Percentiles rank a stretch among this genome's conserved stretches.
Conservation (phyloP, 1,284 basidiomycete genomes). For the Cutaneotrichosporon sp. region DNA sequence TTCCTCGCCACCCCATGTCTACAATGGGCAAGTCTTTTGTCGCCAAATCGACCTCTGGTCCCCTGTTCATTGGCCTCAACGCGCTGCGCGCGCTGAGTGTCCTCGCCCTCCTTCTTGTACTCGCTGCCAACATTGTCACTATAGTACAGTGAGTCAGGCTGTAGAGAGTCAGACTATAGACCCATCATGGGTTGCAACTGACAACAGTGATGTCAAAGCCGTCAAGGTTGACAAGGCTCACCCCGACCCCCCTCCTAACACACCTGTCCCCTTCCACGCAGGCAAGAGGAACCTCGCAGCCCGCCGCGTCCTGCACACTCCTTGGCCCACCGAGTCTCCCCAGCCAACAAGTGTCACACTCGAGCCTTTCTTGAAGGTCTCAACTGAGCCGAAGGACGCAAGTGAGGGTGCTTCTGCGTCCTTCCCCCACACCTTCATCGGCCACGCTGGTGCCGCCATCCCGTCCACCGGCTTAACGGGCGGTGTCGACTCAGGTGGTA, state of each 20-base stretch:
- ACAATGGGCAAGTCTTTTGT: slow-evolving; percentile 31
- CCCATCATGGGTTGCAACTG: too few relatives aligned
- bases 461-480: too few relatives aligned
- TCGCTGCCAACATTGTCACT: slow-evolving; percentile 70
- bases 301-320: background rate
- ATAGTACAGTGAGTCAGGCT: slow-evolving; percentile 57
- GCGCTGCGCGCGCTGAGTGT: slow-evolving; percentile 68
- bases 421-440: too few relatives aligned
- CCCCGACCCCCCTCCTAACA: background rate
- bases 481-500: too few relatives aligned
- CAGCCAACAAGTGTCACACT: too few relatives aligned
- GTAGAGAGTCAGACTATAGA: too few relatives aligned
- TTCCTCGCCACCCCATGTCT: background rate
- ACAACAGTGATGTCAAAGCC: slow-evolving; percentile 52
- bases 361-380: too few relatives aligned
- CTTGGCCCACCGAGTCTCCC: background rate
- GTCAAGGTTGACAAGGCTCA: background rate
- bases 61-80: slow-evolving; percentile 71
- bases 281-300: too few relatives aligned
- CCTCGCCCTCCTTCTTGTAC: slow-evolving; percentile 63
- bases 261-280: background rate
- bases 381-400: too few relatives aligned
- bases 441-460: too few relatives aligned
- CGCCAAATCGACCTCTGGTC: slow-evolving; percentile 31
- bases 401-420: too few relatives aligned